phyloP scores from a whole-genome alignment of 805 yeast species.

The Yueomyces sinensis region DNA sequence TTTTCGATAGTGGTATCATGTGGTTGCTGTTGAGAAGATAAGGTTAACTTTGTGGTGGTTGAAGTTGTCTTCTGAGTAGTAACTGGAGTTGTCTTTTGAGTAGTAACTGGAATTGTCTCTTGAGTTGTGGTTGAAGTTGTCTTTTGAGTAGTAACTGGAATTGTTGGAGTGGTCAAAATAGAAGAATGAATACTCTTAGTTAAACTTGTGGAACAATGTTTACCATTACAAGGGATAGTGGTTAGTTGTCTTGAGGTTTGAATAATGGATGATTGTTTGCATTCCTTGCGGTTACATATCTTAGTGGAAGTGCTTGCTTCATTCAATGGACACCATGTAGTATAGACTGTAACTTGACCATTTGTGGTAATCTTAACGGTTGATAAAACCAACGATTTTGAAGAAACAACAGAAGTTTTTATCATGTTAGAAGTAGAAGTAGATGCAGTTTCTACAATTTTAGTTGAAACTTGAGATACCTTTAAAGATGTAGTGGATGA shows the following conservation, averaged over 20 bases:
- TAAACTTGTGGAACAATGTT: neutral
- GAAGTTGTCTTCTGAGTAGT: neutral
- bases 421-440: no score
- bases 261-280: no score
- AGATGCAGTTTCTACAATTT: neutral
- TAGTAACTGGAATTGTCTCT: neutral
- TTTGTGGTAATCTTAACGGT: conserved; percentile 3
- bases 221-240: neutral
- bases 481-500: conserved; percentile 3
- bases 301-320: no score
- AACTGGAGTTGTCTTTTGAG: neutral
- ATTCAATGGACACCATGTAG: conserved; percentile 6
- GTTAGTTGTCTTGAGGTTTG: no score
- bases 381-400: neutral
- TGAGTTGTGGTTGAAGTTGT: neutral
- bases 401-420: neutral
- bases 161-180: neutral
- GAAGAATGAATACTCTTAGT: neutral
- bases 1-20: neutral
- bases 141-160: no score
- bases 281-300: no score
- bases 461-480: neutral
- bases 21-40: no score
- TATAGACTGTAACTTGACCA: conserved; percentile 5
- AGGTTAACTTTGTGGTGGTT: no score